phyloP scores from a whole-genome alignment of 1,284 basidiomycete species.

The Malassezia psittaci region DNA sequence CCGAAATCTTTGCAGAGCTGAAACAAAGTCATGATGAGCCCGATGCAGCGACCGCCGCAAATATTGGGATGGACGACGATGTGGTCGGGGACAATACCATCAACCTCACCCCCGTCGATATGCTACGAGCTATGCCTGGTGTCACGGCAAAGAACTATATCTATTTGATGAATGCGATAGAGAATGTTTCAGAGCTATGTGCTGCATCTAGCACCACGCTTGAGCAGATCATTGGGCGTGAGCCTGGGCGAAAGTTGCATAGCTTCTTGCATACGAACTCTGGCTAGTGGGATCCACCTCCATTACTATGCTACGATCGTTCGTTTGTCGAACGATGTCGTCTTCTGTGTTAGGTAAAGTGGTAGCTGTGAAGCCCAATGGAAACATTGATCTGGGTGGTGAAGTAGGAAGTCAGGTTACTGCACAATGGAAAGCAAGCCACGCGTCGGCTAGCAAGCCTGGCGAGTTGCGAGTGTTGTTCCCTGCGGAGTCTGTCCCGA shows the following conservation, averaged over 20 bases:
- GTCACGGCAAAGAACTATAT: constrained; percentile 74
- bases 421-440: constrained; percentile 37
- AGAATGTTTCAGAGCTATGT: constrained; percentile 66
- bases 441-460: constrained; percentile 30
- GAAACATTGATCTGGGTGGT: constrained; percentile 1
- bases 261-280: constrained; percentile 52
- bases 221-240: constrained; percentile 67
- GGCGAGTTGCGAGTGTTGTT: constrained; percentile 41
- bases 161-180: constrained; percentile 70
- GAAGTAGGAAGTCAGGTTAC: constrained; percentile 19
- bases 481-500: constrained; percentile 23
- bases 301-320: background rate
- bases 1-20: constrained; percentile 84
- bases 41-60: constrained; percentile 68
- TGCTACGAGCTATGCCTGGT: constrained; percentile 54
- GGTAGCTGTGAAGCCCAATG: constrained; percentile 8
- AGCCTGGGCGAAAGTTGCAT: constrained; percentile 68
- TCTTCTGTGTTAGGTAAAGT: constrained; percentile 11
- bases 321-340: background rate
- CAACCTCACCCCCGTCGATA: constrained; percentile 46
- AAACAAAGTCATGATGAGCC: constrained; percentile 77
- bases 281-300: background rate
- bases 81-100: constrained; percentile 22
- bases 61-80: constrained; percentile 29
- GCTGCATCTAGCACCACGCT: constrained; percentile 58